phyloP scores from a whole-genome alignment of 169 alveolate genomes.

The Amoebophrya sp. region DNA sequence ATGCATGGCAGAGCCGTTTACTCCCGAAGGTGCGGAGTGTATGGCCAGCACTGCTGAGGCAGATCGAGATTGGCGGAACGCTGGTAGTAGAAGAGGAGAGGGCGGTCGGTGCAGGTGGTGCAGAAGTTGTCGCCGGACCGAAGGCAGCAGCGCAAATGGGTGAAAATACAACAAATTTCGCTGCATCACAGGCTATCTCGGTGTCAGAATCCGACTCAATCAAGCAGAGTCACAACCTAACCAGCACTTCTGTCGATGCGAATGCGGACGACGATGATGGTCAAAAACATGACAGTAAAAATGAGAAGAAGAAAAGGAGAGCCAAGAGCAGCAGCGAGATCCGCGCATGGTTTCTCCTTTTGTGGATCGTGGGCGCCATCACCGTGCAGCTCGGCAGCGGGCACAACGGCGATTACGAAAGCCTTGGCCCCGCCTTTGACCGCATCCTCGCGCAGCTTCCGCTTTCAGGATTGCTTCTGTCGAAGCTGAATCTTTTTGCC shows the following conservation, averaged over 20 bases:
- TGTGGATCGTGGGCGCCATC: background rate
- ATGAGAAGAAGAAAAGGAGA: background rate
- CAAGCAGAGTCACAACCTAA: too few relatives aligned
- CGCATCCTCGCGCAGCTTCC: background rate
- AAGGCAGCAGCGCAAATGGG: too few relatives aligned
- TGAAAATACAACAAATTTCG: too few relatives aligned
- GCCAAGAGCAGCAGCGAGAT: background rate
- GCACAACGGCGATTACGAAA: background rate
- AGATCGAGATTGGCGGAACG: too few relatives aligned
- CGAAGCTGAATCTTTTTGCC: background rate
- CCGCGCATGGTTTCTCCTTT: background rate
- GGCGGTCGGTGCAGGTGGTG: too few relatives aligned
- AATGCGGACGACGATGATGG: too few relatives aligned
- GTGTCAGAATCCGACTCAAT: too few relatives aligned
- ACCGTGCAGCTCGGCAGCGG: background rate
- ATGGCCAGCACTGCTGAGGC: background rate
- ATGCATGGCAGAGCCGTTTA: background rate
- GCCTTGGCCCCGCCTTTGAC: background rate
- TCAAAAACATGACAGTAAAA: too few relatives aligned
- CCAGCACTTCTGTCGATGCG: too few relatives aligned
- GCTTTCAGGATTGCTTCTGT: background rate
- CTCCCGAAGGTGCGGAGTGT: background rate
- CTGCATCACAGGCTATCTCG: too few relatives aligned
- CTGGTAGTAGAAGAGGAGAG: too few relatives aligned
- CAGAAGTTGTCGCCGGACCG: too few relatives aligned